Conservation (phyloP, 805 yeast species). For the Saturnispora serradocipensis region DNA sequence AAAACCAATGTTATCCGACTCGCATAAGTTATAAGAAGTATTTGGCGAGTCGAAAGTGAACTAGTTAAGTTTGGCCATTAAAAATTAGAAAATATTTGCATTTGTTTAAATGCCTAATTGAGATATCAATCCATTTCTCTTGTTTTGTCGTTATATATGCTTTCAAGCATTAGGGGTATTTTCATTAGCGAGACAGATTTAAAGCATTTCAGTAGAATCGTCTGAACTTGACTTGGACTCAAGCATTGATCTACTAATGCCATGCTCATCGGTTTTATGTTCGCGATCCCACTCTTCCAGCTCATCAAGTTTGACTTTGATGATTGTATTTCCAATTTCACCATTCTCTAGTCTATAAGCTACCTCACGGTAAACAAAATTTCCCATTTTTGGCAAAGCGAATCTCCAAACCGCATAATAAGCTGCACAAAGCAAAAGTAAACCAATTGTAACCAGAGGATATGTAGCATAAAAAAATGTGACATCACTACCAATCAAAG, state of each 20-base stretch:
- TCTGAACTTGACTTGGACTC: background rate
- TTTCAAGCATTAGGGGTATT: background rate
- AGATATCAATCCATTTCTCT: too few species aligned
- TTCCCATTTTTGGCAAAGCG: slow-evolving; percentile 27
- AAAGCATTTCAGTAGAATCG: background rate
- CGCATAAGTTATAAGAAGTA: too few species aligned
- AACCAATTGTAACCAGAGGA: slow-evolving; percentile 30
- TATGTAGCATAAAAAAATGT: slow-evolving; percentile 35
- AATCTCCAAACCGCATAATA: slow-evolving; percentile 32
- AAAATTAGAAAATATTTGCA: background rate
- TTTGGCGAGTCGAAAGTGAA: too few species aligned
- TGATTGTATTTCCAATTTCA: slow-evolving; percentile 32
- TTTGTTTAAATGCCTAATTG: too few species aligned
- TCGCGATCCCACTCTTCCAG: slow-evolving; percentile 28
- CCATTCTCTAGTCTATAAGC: slow-evolving; percentile 29
- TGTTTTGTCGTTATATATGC: background rate
- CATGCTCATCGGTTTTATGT: slow-evolving; percentile 11
- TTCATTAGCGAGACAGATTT: background rate
- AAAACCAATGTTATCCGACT: too few species aligned
- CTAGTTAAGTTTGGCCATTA: background rate
- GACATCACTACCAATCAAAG: slow-evolving; percentile 33
- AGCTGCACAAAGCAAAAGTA: slow-evolving; percentile 25
- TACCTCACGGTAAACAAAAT: slow-evolving; percentile 27
- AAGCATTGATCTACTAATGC: slow-evolving; percentile 1
- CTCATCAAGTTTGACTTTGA: slow-evolving; percentile 27